Base-by-base conservation (phyloP, 2,329 filamentous ascomycete genomes). In the Diaporthe citriasiana region DNA sequence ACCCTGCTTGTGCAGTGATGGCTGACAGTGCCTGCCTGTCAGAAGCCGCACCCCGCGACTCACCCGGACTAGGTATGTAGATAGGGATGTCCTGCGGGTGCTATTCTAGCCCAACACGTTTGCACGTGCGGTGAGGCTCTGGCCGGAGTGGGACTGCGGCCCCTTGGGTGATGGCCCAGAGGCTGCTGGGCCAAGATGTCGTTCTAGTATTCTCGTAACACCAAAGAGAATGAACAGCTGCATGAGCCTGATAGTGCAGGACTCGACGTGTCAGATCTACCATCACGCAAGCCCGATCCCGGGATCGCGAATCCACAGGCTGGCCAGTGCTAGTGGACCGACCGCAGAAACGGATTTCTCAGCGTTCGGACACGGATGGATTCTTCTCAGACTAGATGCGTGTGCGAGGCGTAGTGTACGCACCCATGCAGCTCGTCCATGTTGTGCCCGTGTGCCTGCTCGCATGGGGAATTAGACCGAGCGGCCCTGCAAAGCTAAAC, bases 201-300 rank as follows among this genome's bases (percentile, higher is more conserved):
- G 27, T 30, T 6, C 56, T 60, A 25, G 71, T 73, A 56, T 9
- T 25, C 13, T 35, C 3, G 22, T 73, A 73, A 30, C 71, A 42
- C 2, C 1, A 10, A 6, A 4, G 6, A 22, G 4, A 4, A 13
- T 22, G 0, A 0, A 3, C 3, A 6, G 3, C 13, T 17, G 30
- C 4, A 0, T 2, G 1, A 6, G 10, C 7, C 55, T 56, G 66
- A 63, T 73, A 73, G 72, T 8, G 27, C 13, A 9, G 1, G 30
- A 69, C 45, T 15, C 9, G 19, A 5, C n/a, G 45, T 60, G 55
- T 57, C 66, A 68, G 57, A 74, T 73, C 55, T 40, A 19, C 33
- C 38, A 59, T 75, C 73, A 75, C 71, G 73, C 71, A 73, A 75
- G 40, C 38, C 25, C n/a, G 30, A 73, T 75, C 71, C 73, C 65